Evolutionary conservation across 257 asterid species (phyloP), one percentile per base, ranked within the genome.

Genomic region (Solanum dulcamara): DNA sequence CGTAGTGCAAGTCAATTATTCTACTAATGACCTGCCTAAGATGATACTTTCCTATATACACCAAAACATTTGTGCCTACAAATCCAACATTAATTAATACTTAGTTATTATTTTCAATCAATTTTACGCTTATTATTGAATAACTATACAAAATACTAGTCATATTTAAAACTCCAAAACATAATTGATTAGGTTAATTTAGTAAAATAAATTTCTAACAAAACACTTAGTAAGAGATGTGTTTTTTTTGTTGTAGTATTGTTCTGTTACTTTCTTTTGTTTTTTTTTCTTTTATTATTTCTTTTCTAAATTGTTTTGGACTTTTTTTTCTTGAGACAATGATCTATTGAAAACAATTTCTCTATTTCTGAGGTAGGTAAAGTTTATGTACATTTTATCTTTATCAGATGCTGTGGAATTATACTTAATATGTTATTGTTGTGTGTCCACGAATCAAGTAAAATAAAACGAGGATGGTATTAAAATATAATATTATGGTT

Each of bases 321-420:
- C 0, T 40, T 2, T 2, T 9, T 40, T 40, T 40, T 40, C 12
- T 8, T 6, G 46, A 40, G 10, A 0, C 15, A 3, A n/a, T 7
- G 17, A 14, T 59, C 1, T 59, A 9, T 10, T 0, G 0, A 1
- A 59, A 59, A n/a, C 8, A 59, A 59, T 1, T 6, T 53, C 4
- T 51, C n/a, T 57, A 57, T 57, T 3, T 0, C 0, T 57, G n/a
- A 22, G 10, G 30, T 10, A 57, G 4, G 11, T 50, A 13, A 48
- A 48, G 14, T 48, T 7, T 48, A 2, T 18, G 6, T 3, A n/a
- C 32, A n/a, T 0, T 10, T 4, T n/a, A 59, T 0, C 0, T 0
- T 20, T 0, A 0, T 59, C 32, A 0, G 0, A n/a, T 10, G 22
- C 9, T 59, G 15, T 59, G 1, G 0, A 7, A 59, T 6, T 59